phyloP scores from a whole-genome alignment of 2,329 filamentous ascomycete species.

The Alternaria gansuensis region DNA sequence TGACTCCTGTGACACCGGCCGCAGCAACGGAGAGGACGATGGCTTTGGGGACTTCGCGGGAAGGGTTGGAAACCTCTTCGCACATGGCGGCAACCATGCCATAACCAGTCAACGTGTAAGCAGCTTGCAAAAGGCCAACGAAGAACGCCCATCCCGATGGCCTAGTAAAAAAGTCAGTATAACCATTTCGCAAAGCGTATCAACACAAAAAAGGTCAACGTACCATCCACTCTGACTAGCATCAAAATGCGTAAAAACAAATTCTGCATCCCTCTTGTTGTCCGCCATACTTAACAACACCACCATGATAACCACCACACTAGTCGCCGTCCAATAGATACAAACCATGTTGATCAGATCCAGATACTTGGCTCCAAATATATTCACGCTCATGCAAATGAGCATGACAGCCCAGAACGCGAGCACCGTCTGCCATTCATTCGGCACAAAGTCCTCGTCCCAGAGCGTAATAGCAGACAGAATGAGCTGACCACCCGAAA shows the following conservation, averaged over 20 bases:
- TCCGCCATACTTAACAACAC: conserved; percentile 70
- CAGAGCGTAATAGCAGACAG: conserved; percentile 74
- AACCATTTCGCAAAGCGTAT: not conserved
- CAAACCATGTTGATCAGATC: conserved; percentile 77
- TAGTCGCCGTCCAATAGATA: conserved; percentile 74
- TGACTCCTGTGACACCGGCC: conserved; percentile 70
- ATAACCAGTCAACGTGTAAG: conserved; percentile 70
- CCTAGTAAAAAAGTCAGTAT: conserved; percentile 46
- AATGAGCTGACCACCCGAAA: conserved; percentile 70
- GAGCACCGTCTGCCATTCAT: conserved; percentile 73
- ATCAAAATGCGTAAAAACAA: conserved; percentile 75
- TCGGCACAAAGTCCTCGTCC: conserved; percentile 73
- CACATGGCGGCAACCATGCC: conserved; percentile 78
- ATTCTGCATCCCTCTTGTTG: conserved; percentile 65
- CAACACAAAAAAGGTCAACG: conserved; percentile 20
- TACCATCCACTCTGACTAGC: conserved; percentile 70
- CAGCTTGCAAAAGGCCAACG: conserved; percentile 72
- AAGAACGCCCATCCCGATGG: conserved; percentile 76
- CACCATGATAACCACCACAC: conserved; percentile 74
- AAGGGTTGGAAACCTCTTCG: conserved; percentile 74
- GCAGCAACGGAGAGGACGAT: conserved; percentile 75
- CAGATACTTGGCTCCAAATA: conserved; percentile 69
- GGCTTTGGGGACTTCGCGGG: conserved; percentile 73
- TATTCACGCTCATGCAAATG: conserved; percentile 70
- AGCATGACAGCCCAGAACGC: conserved; percentile 77